These are phyloP conservation scores for Tephrocybe sp. DNA, from an alignment of 768 basidiomycete species.

Conservation along the genomic window DNA sequence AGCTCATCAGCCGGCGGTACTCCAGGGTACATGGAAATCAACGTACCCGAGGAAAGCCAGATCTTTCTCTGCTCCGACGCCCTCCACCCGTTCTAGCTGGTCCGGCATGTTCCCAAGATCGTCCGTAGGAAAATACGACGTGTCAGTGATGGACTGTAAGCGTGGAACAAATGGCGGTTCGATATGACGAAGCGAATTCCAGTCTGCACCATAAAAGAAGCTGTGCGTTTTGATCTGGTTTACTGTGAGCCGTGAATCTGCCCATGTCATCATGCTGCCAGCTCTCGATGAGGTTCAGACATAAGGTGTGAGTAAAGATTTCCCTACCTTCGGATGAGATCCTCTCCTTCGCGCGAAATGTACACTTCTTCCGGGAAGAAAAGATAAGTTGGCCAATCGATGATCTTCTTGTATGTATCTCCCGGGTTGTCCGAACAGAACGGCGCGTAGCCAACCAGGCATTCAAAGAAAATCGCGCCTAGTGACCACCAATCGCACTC, in stretches of 20 bases:
- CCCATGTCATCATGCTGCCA: slow-evolving; percentile 81
- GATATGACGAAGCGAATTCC: slow-evolving; percentile 88
- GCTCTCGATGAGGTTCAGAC: slow-evolving; percentile 12
- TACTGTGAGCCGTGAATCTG: slow-evolving; percentile 69
- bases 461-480: slow-evolving; percentile 99
- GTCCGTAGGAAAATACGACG: slow-evolving; percentile 95
- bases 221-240: slow-evolving; percentile 91
- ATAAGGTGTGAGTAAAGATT: too few relatives aligned
- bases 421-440: slow-evolving; percentile 97
- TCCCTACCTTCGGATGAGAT: slow-evolving; percentile 88
- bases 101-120: slow-evolving; percentile 75
- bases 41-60: slow-evolving; percentile 66
- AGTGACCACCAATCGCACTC: slow-evolving; percentile 99
- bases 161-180: slow-evolving; percentile 96
- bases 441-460: slow-evolving; percentile 95
- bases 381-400: slow-evolving; percentile 91
- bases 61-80: slow-evolving; percentile 65
- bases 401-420: slow-evolving; percentile 98
- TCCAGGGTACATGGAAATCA: neutral
- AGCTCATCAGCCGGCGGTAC: neutral
- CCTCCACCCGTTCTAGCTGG: slow-evolving; percentile 59
- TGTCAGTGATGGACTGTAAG: slow-evolving; percentile 89
- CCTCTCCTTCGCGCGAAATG: slow-evolving; percentile 89
- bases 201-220: slow-evolving; percentile 96
- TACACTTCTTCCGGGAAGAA: slow-evolving; percentile 95